Base-by-base conservation (phyloP, 2,329 filamentous ascomycete species). In the Tolypocladium cylindrosporum region DNA sequence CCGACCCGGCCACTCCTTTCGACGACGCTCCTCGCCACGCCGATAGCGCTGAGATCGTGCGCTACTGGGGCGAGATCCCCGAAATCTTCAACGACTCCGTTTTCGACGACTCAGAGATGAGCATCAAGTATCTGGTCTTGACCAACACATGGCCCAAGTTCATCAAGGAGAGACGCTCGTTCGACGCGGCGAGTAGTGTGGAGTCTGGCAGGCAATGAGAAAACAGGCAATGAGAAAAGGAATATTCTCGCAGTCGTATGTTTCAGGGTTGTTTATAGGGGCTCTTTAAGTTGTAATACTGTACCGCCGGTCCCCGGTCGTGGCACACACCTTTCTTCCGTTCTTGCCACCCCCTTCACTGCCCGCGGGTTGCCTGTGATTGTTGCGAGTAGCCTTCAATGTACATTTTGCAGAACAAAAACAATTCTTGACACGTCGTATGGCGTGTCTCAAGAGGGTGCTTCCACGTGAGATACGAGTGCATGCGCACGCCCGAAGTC, bases 131-230 rank as follows among this genome's bases (percentile, higher is more conserved):
- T 60, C 76, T 88, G 9, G 84, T 89, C 2, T 72, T 88, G 57
- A 87, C 84, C 16, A 88, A 88, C 67, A 89, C 86, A 0, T 89
- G 86, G 86, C 80, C 81, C 41, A 83, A 82, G 66, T 85, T 80
- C 61, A 77, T 83, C 59, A 74, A 70, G 59, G 76, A 78, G 55
- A 64, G 70, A 54, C 64, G 70, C n/a, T 73, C 70, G 1, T 63
- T 70, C 42, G 71, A 72, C 54, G 42, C 50, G 6, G 50, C 48
- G 1, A 57, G 59, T 50, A 60, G 51, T 14, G 43, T 57, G 11
- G 61, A 66, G 58, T 45, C 61, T 21, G 61, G 31, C 19, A 57
- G 55, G 39, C 36, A 43, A 21, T 58, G 45, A 53, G 48, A 31
- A 2, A 51, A 36, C 19, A 57, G 55, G 39, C 36, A 43, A 21